Percentiles rank a stretch among this genome's conserved stretches.
These are phyloP conservation scores for Acer saccharum DNA, from an alignment of 345 rosid genomes.

Conservation along the genomic window DNA sequence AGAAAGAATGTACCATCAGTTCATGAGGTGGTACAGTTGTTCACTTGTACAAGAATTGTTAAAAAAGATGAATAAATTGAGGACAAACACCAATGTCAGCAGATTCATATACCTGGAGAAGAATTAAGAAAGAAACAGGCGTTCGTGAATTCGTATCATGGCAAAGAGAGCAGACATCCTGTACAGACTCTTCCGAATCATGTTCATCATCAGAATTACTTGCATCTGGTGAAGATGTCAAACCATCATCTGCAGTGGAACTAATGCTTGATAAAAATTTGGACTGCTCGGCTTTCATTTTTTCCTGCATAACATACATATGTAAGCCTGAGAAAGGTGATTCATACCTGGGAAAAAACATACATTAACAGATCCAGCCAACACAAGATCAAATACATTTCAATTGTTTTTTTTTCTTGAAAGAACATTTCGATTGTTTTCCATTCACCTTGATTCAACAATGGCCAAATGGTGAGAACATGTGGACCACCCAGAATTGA, in stretches of 20 bases:
- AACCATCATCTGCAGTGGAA: conserved; percentile 47
- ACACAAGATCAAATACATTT: conserved; percentile 10
- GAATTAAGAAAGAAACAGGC: conserved; percentile 82
- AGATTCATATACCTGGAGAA: conserved; percentile 68
- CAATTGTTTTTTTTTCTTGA: background rate
- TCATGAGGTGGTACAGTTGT: background rate
- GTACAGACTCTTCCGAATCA: conserved; percentile 41
- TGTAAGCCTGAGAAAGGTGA: conserved; percentile 17
- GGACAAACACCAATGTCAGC: conserved; percentile 11
- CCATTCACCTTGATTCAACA: background rate
- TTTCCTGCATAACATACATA: conserved; percentile 61
- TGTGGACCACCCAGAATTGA: background rate
- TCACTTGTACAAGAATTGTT: background rate
- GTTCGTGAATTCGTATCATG: conserved; percentile 70
- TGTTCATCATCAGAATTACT: conserved; percentile 39
- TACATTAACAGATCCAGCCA: conserved; percentile 1
- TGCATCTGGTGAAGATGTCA: conserved; percentile 48
- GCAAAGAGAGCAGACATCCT: conserved; percentile 89
- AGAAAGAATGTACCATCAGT: conserved; percentile 21
- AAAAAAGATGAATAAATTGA: background rate
- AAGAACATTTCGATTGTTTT: background rate
- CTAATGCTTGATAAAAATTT: conserved; percentile 75
- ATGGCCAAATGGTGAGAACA: conserved; percentile 4
- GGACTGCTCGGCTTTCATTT: conserved; percentile 95
- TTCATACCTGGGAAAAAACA: conserved; percentile 20